phyloP scores from a whole-genome alignment of 257 asterid species.

The Echites panduratus region DNA sequence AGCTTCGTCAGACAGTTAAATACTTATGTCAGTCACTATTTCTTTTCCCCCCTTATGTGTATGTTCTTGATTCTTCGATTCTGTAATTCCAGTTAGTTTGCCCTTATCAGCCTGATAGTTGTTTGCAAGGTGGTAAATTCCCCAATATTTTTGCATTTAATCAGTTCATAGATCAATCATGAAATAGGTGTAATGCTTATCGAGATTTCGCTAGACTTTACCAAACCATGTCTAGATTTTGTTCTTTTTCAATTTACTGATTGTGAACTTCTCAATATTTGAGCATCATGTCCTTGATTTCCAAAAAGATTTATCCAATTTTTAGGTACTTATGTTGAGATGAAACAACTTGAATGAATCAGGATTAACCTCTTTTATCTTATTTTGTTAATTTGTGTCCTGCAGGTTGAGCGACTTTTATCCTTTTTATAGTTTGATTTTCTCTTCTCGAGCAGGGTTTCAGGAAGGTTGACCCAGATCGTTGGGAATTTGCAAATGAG shows the following conservation, averaged over 20 bases:
- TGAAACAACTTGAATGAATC: background rate
- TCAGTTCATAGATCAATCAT: background rate
- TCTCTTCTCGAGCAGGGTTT: conserved; percentile 16
- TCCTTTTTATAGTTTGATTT: conserved; percentile 14
- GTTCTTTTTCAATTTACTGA: no score
- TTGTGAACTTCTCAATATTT: background rate
- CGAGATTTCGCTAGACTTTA: background rate
- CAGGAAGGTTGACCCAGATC: conserved; percentile 8
- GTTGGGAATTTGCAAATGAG: conserved; percentile 16
- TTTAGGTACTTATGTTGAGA: background rate
- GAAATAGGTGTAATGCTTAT: background rate
- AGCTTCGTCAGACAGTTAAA: conserved; percentile 20
- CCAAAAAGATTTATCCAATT: background rate
- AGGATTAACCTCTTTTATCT: conserved; percentile 3
- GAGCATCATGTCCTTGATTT: background rate
- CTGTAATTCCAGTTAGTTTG: background rate
- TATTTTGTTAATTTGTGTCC: background rate
- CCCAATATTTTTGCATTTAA: background rate
- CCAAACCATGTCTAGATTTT: background rate
- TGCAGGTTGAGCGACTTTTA: conserved; percentile 11
- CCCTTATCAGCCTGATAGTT: background rate
- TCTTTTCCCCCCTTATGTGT: background rate
- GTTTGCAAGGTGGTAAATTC: background rate
- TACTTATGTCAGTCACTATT: background rate
- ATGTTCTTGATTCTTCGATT: background rate